phyloP scores from a whole-genome alignment of 352 stramenopile species.

The Phytopythium litorale region DNA sequence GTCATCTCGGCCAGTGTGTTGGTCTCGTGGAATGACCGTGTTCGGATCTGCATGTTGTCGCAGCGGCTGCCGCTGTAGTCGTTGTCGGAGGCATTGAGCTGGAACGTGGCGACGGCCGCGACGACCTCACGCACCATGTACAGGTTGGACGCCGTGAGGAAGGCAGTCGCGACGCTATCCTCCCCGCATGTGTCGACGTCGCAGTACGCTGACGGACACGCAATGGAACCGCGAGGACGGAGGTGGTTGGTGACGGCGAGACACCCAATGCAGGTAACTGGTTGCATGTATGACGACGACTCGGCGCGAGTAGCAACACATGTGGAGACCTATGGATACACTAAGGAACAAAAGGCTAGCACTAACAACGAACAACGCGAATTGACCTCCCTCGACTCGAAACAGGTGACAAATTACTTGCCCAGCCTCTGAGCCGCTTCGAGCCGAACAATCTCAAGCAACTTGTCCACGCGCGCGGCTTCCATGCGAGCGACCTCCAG shows the following conservation, averaged over 20 bases:
- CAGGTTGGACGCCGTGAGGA: conserved; percentile 33
- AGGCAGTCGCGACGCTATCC: conserved; percentile 3
- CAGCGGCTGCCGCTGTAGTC: conserved; percentile 45
- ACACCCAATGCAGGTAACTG: conserved; percentile 21
- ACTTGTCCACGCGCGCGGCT: no score
- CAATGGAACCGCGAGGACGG: conserved; percentile 30
- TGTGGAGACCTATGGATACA: no score
- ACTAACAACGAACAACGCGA: no score
- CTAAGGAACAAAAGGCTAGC: no score
- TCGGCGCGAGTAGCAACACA: not conserved
- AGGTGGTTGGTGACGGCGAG: conserved; percentile 52
- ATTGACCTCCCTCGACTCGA: no score
- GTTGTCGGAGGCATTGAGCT: conserved; percentile 42
- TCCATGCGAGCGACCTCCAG: no score
- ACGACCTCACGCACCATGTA: conserved; percentile 17
- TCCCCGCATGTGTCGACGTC: conserved; percentile 16
- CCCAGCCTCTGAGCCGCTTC: no score
- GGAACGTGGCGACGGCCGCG: conserved; percentile 35
- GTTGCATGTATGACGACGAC: not conserved
- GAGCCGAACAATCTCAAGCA: no score
- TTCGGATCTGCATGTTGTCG: conserved; percentile 31
- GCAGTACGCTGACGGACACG: conserved; percentile 35
- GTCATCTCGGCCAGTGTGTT: not conserved
- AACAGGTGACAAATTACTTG: no score
- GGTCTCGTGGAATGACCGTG: conserved; percentile 40